These are phyloP conservation scores for Phytopythium kandeliae DNA, from an alignment of 352 stramenopile genomes.

Conservation along the genomic window DNA sequence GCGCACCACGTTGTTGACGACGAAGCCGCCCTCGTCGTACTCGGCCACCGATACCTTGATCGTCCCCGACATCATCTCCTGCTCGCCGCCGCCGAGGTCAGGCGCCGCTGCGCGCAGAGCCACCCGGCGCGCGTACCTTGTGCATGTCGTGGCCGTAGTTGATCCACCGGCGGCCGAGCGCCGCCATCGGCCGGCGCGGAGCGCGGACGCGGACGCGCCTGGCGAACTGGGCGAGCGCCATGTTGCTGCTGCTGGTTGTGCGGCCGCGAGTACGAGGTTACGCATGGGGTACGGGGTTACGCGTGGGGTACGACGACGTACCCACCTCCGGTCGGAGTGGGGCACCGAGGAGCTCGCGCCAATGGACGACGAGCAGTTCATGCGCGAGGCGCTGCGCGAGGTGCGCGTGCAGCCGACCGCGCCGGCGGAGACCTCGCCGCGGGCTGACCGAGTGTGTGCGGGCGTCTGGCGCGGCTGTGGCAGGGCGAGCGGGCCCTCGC, in stretches of 20 bases:
- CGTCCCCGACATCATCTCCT: constrained; percentile 84
- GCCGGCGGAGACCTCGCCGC: not conserved
- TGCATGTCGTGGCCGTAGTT: constrained; percentile 87
- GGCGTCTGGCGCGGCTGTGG: not conserved
- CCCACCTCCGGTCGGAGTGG: too few species aligned
- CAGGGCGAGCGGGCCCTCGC: constrained; percentile 75
- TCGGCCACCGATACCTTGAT: constrained; percentile 74
- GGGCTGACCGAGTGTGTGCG: not conserved
- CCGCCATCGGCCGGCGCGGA: constrained; percentile 8
- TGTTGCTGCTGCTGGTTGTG: constrained; percentile 8
- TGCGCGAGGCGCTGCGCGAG: constrained; percentile 67
- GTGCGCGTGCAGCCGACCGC: constrained; percentile 13
- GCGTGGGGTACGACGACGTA: too few species aligned
- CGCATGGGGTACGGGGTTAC: not conserved
- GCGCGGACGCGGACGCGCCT: constrained; percentile 14
- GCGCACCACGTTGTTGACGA: constrained; percentile 80
- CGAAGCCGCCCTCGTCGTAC: constrained; percentile 83
- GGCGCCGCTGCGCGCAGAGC: not conserved
- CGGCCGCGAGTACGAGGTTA: not conserved
- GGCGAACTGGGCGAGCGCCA: constrained; percentile 21
- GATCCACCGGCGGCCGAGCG: constrained; percentile 38
- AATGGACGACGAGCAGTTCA: constrained; percentile 56
- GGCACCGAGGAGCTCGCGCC: constrained; percentile 4
- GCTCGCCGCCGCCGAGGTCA: not conserved
- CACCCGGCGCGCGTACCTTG: constrained; percentile 22